Evolutionary conservation across 2,329 filamentous ascomycete genomes (phyloP).

Genomic region (Leptographium lundbergii): DNA sequence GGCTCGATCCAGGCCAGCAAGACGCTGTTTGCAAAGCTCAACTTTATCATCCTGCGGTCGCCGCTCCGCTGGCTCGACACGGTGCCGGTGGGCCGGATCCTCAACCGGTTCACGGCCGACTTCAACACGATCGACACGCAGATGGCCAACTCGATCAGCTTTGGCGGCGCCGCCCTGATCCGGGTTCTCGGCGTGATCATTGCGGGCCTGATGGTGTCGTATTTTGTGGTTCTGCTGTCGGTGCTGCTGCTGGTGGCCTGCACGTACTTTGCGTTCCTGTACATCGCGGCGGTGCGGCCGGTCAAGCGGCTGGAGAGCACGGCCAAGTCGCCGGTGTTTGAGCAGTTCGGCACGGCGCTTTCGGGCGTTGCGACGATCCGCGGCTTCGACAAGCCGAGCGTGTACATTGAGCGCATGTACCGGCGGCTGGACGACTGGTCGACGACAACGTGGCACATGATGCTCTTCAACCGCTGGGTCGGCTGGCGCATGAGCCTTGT

Average conservation of each 20-base stretch:
- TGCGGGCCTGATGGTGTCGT: conserved; percentile 56
- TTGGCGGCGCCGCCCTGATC: conserved; percentile 46
- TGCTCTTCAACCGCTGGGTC: conserved; percentile 68
- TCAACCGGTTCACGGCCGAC: conserved; percentile 69
- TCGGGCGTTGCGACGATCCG: conserved; percentile 64
- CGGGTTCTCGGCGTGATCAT: conserved; percentile 52
- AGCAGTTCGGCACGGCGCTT: conserved; percentile 63
- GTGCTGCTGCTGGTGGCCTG: conserved; percentile 43
- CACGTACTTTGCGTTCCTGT: conserved; percentile 45
- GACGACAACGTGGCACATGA: conserved; percentile 53
- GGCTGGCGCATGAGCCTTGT: conserved; percentile 58
- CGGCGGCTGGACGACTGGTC: conserved; percentile 54
- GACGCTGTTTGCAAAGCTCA: conserved; percentile 52
- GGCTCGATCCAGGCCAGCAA: conserved; percentile 60
- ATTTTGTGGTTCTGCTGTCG: conserved; percentile 51
- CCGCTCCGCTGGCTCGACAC: conserved; percentile 74
- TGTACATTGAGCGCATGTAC: conserved; percentile 60
- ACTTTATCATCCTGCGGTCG: conserved; percentile 54
- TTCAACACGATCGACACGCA: conserved; percentile 62
- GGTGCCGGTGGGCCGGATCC: conserved; percentile 60
- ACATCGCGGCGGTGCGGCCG: conserved; percentile 59
- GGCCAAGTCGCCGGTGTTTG: conserved; percentile 67
- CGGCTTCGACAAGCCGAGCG: conserved; percentile 55
- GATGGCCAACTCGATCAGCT: conserved; percentile 49
- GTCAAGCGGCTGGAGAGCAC: conserved; percentile 67